phyloP scores from a whole-genome alignment of 2,329 filamentous ascomycete genomes.

The Fusarium multiceps region DNA sequence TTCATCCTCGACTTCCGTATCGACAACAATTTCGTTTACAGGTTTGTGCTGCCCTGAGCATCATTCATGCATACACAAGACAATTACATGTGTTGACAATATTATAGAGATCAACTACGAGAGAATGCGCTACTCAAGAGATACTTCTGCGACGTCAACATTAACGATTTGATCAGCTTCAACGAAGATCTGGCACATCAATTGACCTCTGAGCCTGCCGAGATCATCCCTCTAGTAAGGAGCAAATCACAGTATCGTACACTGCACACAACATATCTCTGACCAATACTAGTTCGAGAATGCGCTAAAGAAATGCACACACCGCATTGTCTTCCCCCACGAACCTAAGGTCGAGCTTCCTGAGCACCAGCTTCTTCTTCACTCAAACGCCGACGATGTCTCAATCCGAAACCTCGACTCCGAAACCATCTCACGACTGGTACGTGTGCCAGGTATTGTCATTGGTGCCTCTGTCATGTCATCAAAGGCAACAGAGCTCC shows the following conservation, averaged over 20 bases:
- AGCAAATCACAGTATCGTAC: too few relatives aligned
- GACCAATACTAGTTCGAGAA: constrained; percentile 77
- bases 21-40: constrained; percentile 94
- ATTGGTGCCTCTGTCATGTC: constrained; percentile 97
- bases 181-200: constrained; percentile 94
- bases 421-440: constrained; percentile 91
- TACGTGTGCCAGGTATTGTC: constrained; percentile 95
- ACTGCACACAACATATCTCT: neutral
- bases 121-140: constrained; percentile 95
- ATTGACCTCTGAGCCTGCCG: constrained; percentile 87
- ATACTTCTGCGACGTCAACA: constrained; percentile 96
- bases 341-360: constrained; percentile 76
- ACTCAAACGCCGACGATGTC: constrained; percentile 89
- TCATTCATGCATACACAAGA: too few relatives aligned
- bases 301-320: constrained; percentile 90
- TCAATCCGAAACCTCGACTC: constrained; percentile 96
- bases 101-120: constrained; percentile 84
- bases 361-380: constrained; percentile 92
- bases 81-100: constrained; percentile 16
- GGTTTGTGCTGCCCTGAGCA: constrained; percentile 63
- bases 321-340: constrained; percentile 90
- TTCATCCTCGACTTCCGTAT: constrained; percentile 95
- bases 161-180: constrained; percentile 94
- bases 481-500: constrained; percentile 89
- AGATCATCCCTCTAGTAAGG: constrained; percentile 88